These are phyloP conservation scores for Erodium maritimum DNA, from an alignment of 345 rosid genomes.

Conservation along the genomic window DNA sequence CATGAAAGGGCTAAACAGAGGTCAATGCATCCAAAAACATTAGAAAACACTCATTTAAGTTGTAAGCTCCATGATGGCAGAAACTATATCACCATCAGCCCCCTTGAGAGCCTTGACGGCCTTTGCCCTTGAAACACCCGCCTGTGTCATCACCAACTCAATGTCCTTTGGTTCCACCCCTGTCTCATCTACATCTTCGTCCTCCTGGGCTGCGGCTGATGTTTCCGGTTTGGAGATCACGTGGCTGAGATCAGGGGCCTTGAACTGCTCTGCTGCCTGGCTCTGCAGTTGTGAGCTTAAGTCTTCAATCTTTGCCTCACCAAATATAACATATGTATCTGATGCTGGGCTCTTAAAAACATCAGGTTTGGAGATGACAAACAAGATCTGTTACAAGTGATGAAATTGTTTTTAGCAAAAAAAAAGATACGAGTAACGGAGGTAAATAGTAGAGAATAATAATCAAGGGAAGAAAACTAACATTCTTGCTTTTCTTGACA, in stretches of 20 bases:
- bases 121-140: conserved; percentile 58
- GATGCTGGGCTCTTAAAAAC: conserved; percentile 86
- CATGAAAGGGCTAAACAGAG: neutral
- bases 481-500: conserved; percentile 78
- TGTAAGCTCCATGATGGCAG: conserved; percentile 92
- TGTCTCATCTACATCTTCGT: conserved; percentile 73
- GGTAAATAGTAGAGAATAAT: neutral
- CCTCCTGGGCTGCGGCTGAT: conserved; percentile 50
- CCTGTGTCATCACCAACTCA: conserved; percentile 88
- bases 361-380: conserved; percentile 77
- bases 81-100: conserved; percentile 63
- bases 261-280: conserved; percentile 83
- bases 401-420: neutral
- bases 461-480: conserved; percentile 13
- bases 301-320: conserved; percentile 89
- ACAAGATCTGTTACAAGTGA: conserved; percentile 36
- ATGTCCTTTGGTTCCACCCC: conserved; percentile 86
- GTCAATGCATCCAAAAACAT: neutral
- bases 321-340: conserved; percentile 67
- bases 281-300: conserved; percentile 75
- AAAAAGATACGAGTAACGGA: neutral
- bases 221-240: conserved; percentile 56
- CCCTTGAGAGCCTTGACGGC: conserved; percentile 78
- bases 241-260: conserved; percentile 49
- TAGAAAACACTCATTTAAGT: conserved; percentile 19